A percentile compares a stretch with the other conserved stretches of the same genome.
These are phyloP conservation scores for Pichia terricola DNA, from an alignment of 1,139 yeast genomes.

Conservation along the genomic window DNA sequence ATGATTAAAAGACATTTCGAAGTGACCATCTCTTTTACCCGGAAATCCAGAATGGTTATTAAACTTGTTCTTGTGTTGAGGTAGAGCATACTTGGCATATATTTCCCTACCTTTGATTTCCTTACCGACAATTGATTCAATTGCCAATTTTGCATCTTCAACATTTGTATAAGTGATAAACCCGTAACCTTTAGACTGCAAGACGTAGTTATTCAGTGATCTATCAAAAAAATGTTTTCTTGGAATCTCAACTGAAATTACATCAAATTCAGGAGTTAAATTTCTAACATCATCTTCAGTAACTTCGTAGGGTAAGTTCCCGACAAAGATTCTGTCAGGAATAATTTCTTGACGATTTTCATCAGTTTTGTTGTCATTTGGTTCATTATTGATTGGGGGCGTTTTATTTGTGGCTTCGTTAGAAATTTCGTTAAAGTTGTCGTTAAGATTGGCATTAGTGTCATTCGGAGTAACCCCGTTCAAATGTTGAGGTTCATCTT, in stretches of 20 bases:
- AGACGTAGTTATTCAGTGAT: conserved; percentile 13
- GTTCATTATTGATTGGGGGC: too few species aligned
- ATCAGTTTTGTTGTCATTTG: background rate
- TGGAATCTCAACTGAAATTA: conserved; percentile 25
- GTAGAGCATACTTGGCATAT: conserved; percentile 43
- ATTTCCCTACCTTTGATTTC: conserved; percentile 39
- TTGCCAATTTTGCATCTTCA: conserved; percentile 33
- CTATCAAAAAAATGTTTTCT: conserved; percentile 18
- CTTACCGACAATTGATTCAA: conserved; percentile 35
- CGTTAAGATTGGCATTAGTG: too few species aligned
- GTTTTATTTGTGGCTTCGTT: too few species aligned
- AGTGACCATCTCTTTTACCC: too few species aligned
- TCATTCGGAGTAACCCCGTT: too few species aligned
- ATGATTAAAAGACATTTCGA: too few species aligned
- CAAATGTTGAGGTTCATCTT: too few species aligned
- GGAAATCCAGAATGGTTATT: too few species aligned
- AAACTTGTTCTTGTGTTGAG: conserved; percentile 22
- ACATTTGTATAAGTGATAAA: conserved; percentile 20
- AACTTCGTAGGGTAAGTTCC: conserved; percentile 41
- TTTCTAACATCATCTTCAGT: conserved; percentile 28
- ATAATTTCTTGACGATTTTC: conserved; percentile 11
- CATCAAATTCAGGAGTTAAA: conserved; percentile 20
- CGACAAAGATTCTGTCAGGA: conserved; percentile 31
- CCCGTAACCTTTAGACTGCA: conserved; percentile 22
- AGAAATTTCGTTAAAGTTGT: too few species aligned